Conservation (phyloP, 176 grass and related monocot species). For the Musa schizocarpa region DNA sequence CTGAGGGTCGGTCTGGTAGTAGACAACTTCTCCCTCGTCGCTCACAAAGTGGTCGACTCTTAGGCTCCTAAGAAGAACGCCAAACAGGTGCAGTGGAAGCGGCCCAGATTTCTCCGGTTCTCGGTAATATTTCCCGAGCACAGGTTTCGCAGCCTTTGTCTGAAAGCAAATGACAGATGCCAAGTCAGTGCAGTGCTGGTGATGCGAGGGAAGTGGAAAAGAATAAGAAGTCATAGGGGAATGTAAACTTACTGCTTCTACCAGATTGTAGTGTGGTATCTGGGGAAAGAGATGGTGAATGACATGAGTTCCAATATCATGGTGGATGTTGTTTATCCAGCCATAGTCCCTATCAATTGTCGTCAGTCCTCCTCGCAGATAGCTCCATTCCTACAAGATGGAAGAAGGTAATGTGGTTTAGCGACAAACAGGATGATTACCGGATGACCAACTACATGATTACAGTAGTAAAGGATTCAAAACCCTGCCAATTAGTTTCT, state of each 20-base stretch:
- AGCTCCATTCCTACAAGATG: too few relatives aligned
- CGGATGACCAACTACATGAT: too few relatives aligned
- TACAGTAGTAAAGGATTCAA: too few relatives aligned
- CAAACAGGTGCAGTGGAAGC: constrained; percentile 51
- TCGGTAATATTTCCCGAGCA: constrained; percentile 67
- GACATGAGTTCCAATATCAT: too few relatives aligned
- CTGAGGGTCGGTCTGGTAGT: constrained; percentile 64
- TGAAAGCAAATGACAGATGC: constrained; percentile 8
- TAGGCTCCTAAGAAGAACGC: constrained; percentile 56
- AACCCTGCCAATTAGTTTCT: too few relatives aligned
- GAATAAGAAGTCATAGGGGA: too few relatives aligned
- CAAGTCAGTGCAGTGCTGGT: neutral
- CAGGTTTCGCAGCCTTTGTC: constrained; percentile 61
- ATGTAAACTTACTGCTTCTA: neutral
- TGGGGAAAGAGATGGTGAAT: too few relatives aligned
- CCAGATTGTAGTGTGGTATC: too few relatives aligned
- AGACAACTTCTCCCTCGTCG: constrained; percentile 68
- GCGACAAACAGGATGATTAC: too few relatives aligned
- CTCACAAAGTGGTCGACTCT: constrained; percentile 82
- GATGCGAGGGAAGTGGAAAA: neutral
- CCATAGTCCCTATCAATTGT: too few relatives aligned
- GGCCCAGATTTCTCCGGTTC: constrained; percentile 69
- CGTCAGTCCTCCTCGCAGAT: too few relatives aligned
- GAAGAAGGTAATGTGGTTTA: neutral
- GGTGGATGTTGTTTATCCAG: too few relatives aligned